Evolutionary conservation across 345 rosid species (phyloP).

Genomic region (Pistacia integerrima): DNA sequence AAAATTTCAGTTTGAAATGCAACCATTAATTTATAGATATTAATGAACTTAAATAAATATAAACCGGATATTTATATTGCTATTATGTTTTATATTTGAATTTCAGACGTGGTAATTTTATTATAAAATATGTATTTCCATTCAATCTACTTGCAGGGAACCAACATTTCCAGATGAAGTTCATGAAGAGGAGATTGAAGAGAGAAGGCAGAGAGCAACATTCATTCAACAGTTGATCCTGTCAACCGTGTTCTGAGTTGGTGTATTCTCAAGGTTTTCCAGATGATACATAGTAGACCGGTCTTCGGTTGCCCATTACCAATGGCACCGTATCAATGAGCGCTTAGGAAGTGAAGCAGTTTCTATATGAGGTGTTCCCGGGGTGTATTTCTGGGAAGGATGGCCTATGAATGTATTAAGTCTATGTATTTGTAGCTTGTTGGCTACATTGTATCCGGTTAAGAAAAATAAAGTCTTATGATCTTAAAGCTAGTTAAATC

Average conservation of each 20-base stretch:
- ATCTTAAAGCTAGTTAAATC: slow-evolving; percentile 5
- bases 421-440: slow-evolving; percentile 5
- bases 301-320: background rate
- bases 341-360: background rate
- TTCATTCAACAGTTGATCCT: slow-evolving; percentile 47
- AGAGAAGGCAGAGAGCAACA: slow-evolving; percentile 45
- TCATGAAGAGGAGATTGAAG: slow-evolving; percentile 36
- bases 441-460: background rate
- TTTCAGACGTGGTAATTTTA: background rate
- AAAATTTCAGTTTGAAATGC: background rate
- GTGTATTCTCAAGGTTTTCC: background rate
- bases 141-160: slow-evolving; percentile 29
- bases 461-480: background rate
- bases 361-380: slow-evolving; percentile 2
- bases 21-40: background rate
- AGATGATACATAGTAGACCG: slow-evolving; percentile 13
- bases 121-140: background rate
- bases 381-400: background rate
- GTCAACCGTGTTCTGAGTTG: slow-evolving; percentile 41
- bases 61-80: background rate
- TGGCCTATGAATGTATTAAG: slow-evolving; percentile 5
- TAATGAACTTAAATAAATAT: background rate
- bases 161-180: slow-evolving; percentile 19
- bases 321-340: background rate
- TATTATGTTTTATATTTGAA: background rate